These are phyloP conservation scores for Aspergillus sp. DNA, from an alignment of 2,329 filamentous ascomycete genomes.

Conservation along the genomic window DNA sequence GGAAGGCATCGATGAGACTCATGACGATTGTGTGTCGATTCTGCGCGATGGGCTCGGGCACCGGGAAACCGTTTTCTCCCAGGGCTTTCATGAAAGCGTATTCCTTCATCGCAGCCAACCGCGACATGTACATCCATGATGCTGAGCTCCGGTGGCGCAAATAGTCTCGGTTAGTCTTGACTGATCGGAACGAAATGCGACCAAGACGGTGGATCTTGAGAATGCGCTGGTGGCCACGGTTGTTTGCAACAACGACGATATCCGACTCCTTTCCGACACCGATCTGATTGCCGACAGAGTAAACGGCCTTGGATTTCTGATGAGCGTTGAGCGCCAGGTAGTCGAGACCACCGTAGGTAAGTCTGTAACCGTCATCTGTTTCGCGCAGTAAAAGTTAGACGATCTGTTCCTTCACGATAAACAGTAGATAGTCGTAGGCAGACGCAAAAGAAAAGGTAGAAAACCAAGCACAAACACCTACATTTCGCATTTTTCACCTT, in stretches of 20 bases:
- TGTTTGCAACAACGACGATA: constrained; percentile 86
- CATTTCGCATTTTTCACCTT: constrained; percentile 91
- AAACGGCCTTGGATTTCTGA: constrained; percentile 72
- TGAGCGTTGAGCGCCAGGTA: constrained; percentile 94
- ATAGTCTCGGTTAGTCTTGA: constrained; percentile 95
- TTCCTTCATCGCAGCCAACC: constrained; percentile 88
- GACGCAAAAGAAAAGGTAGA: background rate
- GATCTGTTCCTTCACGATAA: constrained; percentile 3
- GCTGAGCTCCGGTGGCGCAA: constrained; percentile 73
- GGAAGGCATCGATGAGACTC: constrained; percentile 87
- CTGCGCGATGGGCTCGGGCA: constrained; percentile 82
- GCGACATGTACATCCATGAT: constrained; percentile 97
- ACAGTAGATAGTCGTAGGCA: background rate
- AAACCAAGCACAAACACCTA: constrained; percentile 16
- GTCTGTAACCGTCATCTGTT: constrained; percentile 81
- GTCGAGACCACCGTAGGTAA: constrained; percentile 94
- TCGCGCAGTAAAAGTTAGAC: constrained; percentile 1
- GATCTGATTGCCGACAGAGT: constrained; percentile 89
- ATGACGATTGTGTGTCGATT: constrained; percentile 96
- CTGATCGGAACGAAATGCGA: constrained; percentile 92
- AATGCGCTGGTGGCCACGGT: constrained; percentile 70
- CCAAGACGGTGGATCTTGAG: constrained; percentile 95
- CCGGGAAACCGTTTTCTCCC: constrained; percentile 76
- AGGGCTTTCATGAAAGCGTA: constrained; percentile 91
- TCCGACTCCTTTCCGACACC: constrained; percentile 98